phyloP scores from a whole-genome alignment of 257 asterid species.

The Apocynum venetum region DNA sequence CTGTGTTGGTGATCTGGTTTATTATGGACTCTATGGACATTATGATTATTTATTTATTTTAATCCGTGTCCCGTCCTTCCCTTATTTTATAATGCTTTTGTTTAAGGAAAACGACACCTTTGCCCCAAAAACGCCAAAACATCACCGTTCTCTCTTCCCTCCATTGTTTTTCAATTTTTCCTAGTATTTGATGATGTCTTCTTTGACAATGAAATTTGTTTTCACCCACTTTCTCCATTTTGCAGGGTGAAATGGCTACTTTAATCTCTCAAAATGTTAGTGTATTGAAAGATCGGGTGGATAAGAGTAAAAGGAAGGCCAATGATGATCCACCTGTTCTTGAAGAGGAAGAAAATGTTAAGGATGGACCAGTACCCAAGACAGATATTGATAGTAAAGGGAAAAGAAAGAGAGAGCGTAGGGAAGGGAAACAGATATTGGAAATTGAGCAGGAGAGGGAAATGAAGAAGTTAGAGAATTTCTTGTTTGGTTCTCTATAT shows the following conservation, averaged over 20 bases:
- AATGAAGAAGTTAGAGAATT: slow-evolving; percentile 63
- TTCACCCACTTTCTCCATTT: background rate
- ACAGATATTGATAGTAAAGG: slow-evolving; percentile 21
- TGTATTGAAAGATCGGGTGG: slow-evolving; percentile 27
- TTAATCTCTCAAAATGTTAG: slow-evolving; percentile 74
- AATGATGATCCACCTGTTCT: slow-evolving; percentile 18
- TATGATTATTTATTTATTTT: too few species aligned
- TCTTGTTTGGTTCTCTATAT: slow-evolving; percentile 67
- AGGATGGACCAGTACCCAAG: slow-evolving; percentile 18
- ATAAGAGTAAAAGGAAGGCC: slow-evolving; percentile 38
- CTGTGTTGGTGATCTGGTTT: too few species aligned
- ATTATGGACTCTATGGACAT: too few species aligned
- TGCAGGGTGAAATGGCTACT: slow-evolving; percentile 30
- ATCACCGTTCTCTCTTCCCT: too few species aligned
- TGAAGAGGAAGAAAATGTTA: slow-evolving; percentile 32
- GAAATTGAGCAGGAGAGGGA: slow-evolving; percentile 56
- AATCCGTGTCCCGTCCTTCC: too few species aligned
- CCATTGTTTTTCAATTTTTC: too few species aligned
- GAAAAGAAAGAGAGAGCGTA: slow-evolving; percentile 47
- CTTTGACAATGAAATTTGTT: background rate
- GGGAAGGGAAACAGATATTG: slow-evolving; percentile 25
- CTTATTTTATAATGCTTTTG: too few species aligned
- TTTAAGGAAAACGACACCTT: too few species aligned
- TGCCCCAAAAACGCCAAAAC: too few species aligned
- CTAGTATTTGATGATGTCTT: background rate